These are phyloP conservation scores for Physaria fendleri DNA, from an alignment of 345 rosid genomes.

Conservation along the genomic window DNA sequence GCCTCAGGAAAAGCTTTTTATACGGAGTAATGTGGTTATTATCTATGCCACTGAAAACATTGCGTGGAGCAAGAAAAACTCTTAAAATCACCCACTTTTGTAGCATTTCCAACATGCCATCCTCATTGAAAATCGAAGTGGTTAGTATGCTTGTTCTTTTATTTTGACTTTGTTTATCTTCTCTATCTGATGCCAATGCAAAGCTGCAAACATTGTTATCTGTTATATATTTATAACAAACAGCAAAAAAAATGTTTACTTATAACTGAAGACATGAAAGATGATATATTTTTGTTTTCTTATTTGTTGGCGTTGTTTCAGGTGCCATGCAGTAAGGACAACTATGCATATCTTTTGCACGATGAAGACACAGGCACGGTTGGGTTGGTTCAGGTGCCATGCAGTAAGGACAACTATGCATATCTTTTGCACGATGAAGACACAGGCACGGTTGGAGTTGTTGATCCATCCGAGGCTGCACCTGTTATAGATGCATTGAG, in stretches of 20 bases:
- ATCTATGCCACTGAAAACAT: slow-evolving; percentile 78
- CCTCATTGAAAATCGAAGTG: slow-evolving; percentile 89
- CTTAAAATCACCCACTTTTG: slow-evolving; percentile 86
- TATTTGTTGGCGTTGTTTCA: slow-evolving; percentile 26
- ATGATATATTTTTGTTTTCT: not conserved
- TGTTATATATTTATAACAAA: too few species aligned
- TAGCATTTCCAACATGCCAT: slow-evolving; percentile 61
- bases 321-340: slow-evolving; percentile 91
- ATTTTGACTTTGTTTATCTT: not conserved
- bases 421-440: slow-evolving; percentile 88
- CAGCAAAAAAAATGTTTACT: not conserved
- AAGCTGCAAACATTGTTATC: not conserved
- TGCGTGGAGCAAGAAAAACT: slow-evolving; percentile 86
- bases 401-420: slow-evolving; percentile 84
- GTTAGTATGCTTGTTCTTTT: slow-evolving; percentile 31
- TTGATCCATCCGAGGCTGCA: slow-evolving; percentile 91
- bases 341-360: slow-evolving; percentile 88
- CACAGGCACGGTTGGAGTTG: slow-evolving; percentile 98
- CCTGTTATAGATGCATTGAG: slow-evolving; percentile 85
- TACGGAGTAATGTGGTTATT: slow-evolving; percentile 71
- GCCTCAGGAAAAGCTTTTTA: slow-evolving; percentile 76
- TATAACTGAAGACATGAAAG: not conserved
- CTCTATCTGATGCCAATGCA: not conserved
- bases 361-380: slow-evolving; percentile 96
- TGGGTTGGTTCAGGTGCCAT: too few species aligned